Evolutionary conservation across 805 yeast genomes (phyloP), one percentile per base, ranked within the genome.

Genomic region (Candida maesae): DNA sequence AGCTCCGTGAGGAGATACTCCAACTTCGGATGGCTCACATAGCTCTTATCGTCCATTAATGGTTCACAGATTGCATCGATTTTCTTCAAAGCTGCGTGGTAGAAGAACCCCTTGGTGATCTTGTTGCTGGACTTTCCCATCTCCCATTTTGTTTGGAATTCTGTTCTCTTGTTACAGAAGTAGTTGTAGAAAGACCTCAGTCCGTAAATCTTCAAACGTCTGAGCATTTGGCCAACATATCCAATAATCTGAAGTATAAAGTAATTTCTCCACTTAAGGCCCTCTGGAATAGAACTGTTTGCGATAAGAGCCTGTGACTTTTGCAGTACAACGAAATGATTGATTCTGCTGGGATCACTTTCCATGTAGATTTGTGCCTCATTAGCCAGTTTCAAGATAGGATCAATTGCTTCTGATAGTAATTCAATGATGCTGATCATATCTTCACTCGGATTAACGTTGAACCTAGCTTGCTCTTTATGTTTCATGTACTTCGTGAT

Each of bases 181-280:
- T 83, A 84, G 6, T 72, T 66, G 59, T 76, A 83, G 55, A 93
- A 93, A 0, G 95, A 81, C 34, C 74, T 63, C 7, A 91, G 67
- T 0, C 99, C 98, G 60, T 93, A 95, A 15, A 85, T 78, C 51
- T 81, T 81, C 26, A 93, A 65, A 42, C 90, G 59, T 53, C 79
- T 68, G 19, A 80, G 61, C 65, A 82, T 76, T 53, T 78, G 89
- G 0, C 95, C 96, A 6, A 82, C 81, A 27, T 79, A 76, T 4
- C 79, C 78, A 33, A 93, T 63, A 4, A 84, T 52, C 46, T 78
- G 83, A 7, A 87, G 56, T 17, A 78, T 69, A 51, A 74, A 80
- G 52, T 67, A 81, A 46, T 79, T 75, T 26, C 79, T 71, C 93
- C 93, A 85, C 57, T 84, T 84, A 17, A 78, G 53, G 14, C 88